Percentiles rank a stretch among this genome's conserved stretches.
phyloP scores from a whole-genome alignment of 305 asterid genomes.

The Fraxinus sp. region DNA sequence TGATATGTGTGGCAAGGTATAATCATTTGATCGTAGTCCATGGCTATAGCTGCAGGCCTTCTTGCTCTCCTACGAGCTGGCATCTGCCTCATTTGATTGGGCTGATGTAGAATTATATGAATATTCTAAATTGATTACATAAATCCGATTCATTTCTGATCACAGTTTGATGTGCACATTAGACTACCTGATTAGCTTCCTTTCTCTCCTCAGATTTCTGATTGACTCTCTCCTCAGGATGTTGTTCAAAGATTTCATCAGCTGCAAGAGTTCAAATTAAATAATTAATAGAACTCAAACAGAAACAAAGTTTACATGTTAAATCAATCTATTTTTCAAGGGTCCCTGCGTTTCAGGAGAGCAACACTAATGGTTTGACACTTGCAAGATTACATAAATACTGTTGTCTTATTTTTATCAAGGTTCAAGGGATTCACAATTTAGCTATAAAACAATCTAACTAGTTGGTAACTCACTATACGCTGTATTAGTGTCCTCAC shows the following conservation, averaged over 20 bases:
- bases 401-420: neutral
- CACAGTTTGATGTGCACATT: constrained; percentile 22
- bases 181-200: constrained; percentile 53
- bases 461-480: neutral
- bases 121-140: constrained; percentile 15
- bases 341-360: constrained; percentile 2
- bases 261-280: constrained; percentile 45
- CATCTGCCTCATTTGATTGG: constrained; percentile 40
- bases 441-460: constrained; percentile 1
- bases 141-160: constrained; percentile 5
- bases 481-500: constrained; percentile 13
- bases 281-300: neutral
- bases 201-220: constrained; percentile 45
- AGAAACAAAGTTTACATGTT: neutral
- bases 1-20: constrained; percentile 77
- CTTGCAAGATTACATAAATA: constrained; percentile 7
- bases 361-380: neutral
- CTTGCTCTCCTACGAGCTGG: constrained; percentile 46
- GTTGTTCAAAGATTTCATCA: constrained; percentile 53
- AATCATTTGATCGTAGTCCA: constrained; percentile 69
- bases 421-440: constrained; percentile 3
- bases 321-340: neutral
- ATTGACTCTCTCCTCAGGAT: constrained; percentile 47
- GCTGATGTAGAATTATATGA: constrained; percentile 27
- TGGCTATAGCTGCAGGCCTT: constrained; percentile 39